phyloP scores from a whole-genome alignment of 176 grass and related monocot species.

The Puccinellia tenuiflora region DNA sequence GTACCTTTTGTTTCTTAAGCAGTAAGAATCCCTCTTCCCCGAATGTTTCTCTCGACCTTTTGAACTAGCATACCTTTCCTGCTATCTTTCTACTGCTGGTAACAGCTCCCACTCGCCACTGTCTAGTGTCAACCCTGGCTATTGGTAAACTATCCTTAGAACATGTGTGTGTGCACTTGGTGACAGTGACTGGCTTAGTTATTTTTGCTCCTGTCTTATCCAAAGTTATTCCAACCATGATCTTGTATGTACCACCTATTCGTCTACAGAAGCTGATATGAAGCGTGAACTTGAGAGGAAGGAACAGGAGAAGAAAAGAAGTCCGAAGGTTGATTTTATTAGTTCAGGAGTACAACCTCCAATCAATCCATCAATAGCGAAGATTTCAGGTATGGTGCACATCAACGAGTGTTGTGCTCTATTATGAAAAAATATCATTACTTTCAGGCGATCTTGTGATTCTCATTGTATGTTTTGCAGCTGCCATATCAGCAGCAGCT shows the following conservation, averaged over 20 bases:
- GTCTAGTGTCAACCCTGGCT: not conserved
- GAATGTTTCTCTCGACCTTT: not conserved
- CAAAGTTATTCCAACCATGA: slow-evolving; percentile 5
- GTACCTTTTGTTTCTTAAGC: not conserved
- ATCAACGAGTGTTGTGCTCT: not conserved
- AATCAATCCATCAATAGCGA: slow-evolving; percentile 34
- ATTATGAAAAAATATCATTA: not conserved
- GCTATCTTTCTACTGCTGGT: not conserved
- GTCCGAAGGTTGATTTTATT: slow-evolving; percentile 72
- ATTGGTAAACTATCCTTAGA: not conserved
- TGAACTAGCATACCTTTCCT: not conserved
- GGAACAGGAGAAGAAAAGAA: slow-evolving; percentile 84
- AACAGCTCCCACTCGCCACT: not conserved
- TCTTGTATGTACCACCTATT: not conserved
- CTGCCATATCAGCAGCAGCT: slow-evolving; percentile 32
- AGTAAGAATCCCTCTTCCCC: not conserved
- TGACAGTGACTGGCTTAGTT: not conserved
- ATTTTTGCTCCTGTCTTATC: not conserved
- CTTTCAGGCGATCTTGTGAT: not conserved
- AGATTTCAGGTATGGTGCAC: slow-evolving; percentile 58
- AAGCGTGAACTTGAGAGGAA: slow-evolving; percentile 84
- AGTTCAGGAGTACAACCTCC: slow-evolving; percentile 53
- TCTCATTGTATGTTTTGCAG: slow-evolving; percentile 5
- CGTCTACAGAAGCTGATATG: slow-evolving; percentile 80
- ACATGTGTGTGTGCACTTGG: not conserved